These are phyloP conservation scores for Phytophthora melonis DNA, from an alignment of 352 stramenopile species.

Conservation along the genomic window DNA sequence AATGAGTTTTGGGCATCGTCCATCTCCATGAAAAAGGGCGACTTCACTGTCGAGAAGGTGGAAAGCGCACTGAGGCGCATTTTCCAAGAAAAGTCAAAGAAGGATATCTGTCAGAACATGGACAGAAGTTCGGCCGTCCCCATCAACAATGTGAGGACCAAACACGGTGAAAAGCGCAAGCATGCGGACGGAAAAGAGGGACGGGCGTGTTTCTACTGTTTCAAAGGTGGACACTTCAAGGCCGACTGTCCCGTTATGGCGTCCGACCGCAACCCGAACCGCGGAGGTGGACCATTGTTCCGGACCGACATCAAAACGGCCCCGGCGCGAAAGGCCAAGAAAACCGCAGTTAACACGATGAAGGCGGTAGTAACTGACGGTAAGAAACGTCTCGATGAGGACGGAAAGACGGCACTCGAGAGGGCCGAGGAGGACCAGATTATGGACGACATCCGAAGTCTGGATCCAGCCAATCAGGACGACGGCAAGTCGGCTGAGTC, in stretches of 20 bases:
- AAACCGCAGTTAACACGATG: too few species aligned
- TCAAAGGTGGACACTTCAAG: not conserved
- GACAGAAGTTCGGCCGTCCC: not conserved
- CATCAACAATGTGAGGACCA: not conserved
- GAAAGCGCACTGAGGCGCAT: not conserved
- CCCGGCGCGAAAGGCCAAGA: not conserved
- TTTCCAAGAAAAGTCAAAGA: not conserved
- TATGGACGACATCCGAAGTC: too few species aligned
- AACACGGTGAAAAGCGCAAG: not conserved
- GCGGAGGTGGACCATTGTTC: not conserved
- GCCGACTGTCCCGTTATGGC: not conserved
- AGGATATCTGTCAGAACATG: not conserved
- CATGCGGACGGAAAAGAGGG: not conserved
- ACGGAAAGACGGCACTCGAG: too few species aligned
- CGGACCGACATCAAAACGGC: not conserved
- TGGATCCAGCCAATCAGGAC: not conserved
- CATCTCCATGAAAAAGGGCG: not conserved
- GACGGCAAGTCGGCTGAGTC: not conserved
- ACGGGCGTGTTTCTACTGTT: not conserved
- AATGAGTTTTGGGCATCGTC: not conserved
- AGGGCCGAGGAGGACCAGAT: too few species aligned
- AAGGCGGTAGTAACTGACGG: too few species aligned
- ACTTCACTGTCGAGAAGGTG: not conserved
- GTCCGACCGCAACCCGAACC: not conserved
- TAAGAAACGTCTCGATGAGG: too few species aligned